These are phyloP conservation scores for Prunus persica DNA, from an alignment of 306 rosid genomes.

Conservation along the genomic window DNA sequence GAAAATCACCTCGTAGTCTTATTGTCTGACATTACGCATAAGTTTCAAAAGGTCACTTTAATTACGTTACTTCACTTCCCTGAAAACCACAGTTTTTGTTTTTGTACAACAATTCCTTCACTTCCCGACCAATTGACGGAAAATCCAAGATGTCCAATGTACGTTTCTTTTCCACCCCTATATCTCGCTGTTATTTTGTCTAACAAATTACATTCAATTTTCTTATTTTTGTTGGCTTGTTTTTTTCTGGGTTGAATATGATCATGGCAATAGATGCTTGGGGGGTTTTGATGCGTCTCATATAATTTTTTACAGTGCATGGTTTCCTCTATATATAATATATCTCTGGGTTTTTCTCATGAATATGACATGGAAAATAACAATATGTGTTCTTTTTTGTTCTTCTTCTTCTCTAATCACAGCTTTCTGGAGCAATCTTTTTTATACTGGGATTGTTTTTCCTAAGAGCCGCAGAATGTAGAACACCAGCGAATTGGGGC, in stretches of 20 bases:
- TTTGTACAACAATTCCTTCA: background rate
- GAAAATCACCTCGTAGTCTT: too few relatives aligned
- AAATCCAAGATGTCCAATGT: background rate
- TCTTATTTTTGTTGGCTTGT: background rate
- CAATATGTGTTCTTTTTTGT: background rate
- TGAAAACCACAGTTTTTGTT: background rate
- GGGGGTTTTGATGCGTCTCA: background rate
- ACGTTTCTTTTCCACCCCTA: background rate
- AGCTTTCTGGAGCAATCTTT: too few relatives aligned
- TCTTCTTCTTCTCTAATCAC: background rate
- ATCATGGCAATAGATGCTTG: too few relatives aligned
- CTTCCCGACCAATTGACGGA: background rate
- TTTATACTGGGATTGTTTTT: constrained; percentile 10
- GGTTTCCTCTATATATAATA: too few relatives aligned
- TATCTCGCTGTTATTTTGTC: too few relatives aligned
- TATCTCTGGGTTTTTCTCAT: too few relatives aligned
- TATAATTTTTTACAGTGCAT: background rate
- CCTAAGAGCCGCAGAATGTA: constrained; percentile 34
- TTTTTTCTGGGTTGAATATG: background rate
- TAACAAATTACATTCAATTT: background rate
- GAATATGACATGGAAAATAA: too few relatives aligned
- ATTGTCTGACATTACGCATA: too few relatives aligned
- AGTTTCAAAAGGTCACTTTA: background rate
- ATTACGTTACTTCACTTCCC: background rate
- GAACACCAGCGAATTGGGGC: background rate